These are phyloP conservation scores for Cinnamomum micranthum DNA, from an alignment of 164 flowering plant species.

Conservation along the genomic window DNA sequence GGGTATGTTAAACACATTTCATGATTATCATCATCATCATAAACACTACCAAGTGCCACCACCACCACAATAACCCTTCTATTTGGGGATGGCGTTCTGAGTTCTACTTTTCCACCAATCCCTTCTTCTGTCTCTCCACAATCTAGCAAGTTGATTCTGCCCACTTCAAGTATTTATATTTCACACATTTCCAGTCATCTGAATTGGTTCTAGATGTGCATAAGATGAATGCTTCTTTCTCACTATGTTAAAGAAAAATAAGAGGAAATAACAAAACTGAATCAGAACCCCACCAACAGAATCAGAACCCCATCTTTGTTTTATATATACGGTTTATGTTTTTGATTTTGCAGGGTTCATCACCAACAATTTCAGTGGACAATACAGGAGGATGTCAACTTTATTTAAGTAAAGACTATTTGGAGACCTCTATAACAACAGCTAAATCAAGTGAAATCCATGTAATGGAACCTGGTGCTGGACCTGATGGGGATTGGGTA, in stretches of 20 bases:
- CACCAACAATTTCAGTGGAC: constrained; percentile 94
- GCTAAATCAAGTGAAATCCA: constrained; percentile 96
- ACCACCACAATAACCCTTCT: no score
- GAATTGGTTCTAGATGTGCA: not conserved
- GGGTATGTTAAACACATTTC: constrained; percentile 36
- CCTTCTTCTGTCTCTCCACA: no score
- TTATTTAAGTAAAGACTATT: constrained; percentile 74
- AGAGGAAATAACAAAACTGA: not conserved
- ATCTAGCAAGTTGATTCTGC: no score
- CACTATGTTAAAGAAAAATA: no score
- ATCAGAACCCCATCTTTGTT: no score
- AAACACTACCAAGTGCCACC: not conserved
- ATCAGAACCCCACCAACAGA: not conserved
- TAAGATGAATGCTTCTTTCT: no score
- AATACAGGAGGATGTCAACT: constrained; percentile 88
- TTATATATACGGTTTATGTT: no score
- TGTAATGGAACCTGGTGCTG: constrained; percentile 74
- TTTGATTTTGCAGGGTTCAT: constrained; percentile 61
- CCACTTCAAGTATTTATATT: no score
- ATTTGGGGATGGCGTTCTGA: no score
- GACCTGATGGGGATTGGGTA: constrained; percentile 82
- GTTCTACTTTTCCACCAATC: no score
- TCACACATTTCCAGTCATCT: not conserved
- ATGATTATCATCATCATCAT: not conserved
- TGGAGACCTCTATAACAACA: constrained; percentile 81